Conservation (phyloP, 331 rosid genomes). For the Rhamnella rubrinervis region DNA sequence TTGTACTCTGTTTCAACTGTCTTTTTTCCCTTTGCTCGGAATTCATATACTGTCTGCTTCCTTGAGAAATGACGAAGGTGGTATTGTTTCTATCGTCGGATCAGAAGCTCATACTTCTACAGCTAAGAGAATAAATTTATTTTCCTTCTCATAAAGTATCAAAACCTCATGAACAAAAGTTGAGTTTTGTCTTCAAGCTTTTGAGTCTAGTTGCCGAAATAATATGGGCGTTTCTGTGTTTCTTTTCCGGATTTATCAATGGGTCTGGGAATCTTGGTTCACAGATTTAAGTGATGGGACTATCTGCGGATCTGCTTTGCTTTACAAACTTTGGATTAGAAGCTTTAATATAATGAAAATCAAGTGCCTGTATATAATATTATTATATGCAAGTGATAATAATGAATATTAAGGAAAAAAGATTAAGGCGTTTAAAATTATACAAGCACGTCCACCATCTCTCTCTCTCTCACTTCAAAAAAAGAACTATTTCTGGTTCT, state of each 20-base stretch:
- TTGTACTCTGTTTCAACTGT: neutral
- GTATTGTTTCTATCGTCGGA: no score
- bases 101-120: no score
- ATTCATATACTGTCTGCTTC: neutral
- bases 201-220: neutral
- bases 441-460: constrained; percentile 3
- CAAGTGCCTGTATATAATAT: no score
- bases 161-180: constrained; percentile 13
- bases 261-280: neutral
- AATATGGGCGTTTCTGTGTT: neutral
- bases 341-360: neutral
- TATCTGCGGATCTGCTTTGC: neutral
- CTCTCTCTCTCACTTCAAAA: neutral
- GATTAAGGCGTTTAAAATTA: neutral
- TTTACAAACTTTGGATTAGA: constrained; percentile 6
- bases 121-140: no score
- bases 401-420: neutral
- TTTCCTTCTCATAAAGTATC: neutral
- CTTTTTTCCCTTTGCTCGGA: neutral
- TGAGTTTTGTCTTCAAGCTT: constrained; percentile 27
- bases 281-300: constrained; percentile 17
- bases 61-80: no score
- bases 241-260: neutral
- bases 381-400: neutral
- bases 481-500: constrained; percentile 25